These are phyloP conservation scores for Teratosphaeria pseudoeucalypti DNA, from an alignment of 2,329 filamentous ascomycete species.

Conservation along the genomic window DNA sequence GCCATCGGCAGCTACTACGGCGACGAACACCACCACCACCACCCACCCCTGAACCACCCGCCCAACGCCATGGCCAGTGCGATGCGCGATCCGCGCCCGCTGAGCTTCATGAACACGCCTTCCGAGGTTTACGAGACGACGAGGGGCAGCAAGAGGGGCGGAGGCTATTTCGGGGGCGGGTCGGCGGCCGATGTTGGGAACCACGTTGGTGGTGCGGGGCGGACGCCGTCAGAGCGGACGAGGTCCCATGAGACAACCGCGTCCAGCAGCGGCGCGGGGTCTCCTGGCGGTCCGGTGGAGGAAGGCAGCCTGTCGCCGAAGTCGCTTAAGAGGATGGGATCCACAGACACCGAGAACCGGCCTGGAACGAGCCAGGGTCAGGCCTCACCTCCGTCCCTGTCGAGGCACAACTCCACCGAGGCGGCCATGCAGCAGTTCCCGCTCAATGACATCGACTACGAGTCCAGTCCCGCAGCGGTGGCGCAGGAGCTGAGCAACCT, in stretches of 20 bases:
- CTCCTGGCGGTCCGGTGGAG: constrained; percentile 10
- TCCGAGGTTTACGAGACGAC: constrained; percentile 36
- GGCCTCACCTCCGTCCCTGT: constrained; percentile 27
- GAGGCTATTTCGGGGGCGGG: constrained; percentile 15
- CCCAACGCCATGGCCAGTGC: constrained; percentile 28
- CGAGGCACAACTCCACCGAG: constrained; percentile 23
- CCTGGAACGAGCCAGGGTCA: constrained; percentile 4
- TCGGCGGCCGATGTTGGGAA: constrained; percentile 1
- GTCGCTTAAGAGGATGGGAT: constrained; percentile 25
- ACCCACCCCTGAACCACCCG: neutral
- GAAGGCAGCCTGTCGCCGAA: constrained; percentile 9
- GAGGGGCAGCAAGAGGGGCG: constrained; percentile 14
- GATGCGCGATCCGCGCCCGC: constrained; percentile 52
- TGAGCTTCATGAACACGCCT: constrained; percentile 62
- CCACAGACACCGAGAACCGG: constrained; percentile 19
- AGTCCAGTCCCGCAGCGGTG: constrained; percentile 79
- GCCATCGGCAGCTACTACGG: constrained; percentile 87
- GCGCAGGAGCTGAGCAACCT: constrained; percentile 88
- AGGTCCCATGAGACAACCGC: neutral
- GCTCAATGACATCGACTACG: constrained; percentile 77
- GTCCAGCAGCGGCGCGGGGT: neutral
- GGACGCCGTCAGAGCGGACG: neutral
- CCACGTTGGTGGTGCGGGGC: constrained; percentile 3
- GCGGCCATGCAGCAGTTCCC: constrained; percentile 42
- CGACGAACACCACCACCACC: constrained; percentile 10